These are phyloP conservation scores for Fraxinus latifolia DNA, from an alignment of 305 asterid genomes.

Conservation along the genomic window DNA sequence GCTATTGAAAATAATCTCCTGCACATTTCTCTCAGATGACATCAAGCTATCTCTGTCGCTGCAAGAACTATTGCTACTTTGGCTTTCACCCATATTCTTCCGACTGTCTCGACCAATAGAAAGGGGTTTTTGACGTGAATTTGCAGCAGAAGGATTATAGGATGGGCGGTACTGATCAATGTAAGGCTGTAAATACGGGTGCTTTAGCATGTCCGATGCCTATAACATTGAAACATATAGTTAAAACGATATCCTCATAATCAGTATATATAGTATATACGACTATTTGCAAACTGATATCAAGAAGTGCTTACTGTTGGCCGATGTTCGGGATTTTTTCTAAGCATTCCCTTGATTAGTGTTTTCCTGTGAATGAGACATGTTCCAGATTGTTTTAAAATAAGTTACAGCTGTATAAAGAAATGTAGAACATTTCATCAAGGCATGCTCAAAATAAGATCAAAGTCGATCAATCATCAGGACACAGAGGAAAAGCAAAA, in stretches of 20 bases:
- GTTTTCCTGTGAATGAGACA: slow-evolving; percentile 55
- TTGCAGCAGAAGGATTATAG: slow-evolving; percentile 29
- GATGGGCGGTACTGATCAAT: slow-evolving; percentile 71
- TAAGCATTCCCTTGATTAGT: slow-evolving; percentile 89
- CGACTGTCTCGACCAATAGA: slow-evolving; percentile 32
- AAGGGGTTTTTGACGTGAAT: slow-evolving; percentile 46
- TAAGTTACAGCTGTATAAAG: background rate
- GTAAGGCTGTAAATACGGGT: slow-evolving; percentile 81
- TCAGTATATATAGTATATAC: slow-evolving; percentile 5
- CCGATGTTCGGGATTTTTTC: slow-evolving; percentile 96
- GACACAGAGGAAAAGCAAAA: background rate
- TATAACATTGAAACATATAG: slow-evolving; percentile 28
- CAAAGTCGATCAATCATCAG: background rate
- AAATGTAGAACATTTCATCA: background rate
- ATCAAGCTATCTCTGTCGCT: slow-evolving; percentile 74
- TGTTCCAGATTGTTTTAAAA: background rate
- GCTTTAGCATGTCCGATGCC: slow-evolving; percentile 86
- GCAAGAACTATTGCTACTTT: slow-evolving; percentile 88
- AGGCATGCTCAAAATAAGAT: background rate
- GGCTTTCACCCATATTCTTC: slow-evolving; percentile 77
- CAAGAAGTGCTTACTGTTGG: slow-evolving; percentile 61
- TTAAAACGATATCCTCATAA: background rate
- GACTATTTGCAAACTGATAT: slow-evolving; percentile 16
- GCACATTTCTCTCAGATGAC: slow-evolving; percentile 51
- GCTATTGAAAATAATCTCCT: slow-evolving; percentile 29